These are phyloP conservation scores for Aspergillus unguis DNA, from an alignment of 2,329 filamentous ascomycete species.

Conservation along the genomic window DNA sequence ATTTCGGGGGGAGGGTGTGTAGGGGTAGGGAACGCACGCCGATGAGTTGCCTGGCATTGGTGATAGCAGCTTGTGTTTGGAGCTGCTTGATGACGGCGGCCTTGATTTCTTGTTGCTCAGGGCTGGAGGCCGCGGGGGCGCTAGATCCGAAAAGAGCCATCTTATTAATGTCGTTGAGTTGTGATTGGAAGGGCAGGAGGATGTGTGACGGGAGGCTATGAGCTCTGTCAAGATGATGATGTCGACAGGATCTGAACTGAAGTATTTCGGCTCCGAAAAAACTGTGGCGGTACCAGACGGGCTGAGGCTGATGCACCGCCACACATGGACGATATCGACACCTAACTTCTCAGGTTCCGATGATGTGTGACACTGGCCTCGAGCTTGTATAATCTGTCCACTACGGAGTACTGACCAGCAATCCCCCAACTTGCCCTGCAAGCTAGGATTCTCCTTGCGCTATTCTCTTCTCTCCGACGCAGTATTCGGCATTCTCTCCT, in stretches of 20 bases:
- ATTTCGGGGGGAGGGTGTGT: background rate
- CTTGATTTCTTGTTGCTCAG: slow-evolving; percentile 41
- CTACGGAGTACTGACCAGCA: slow-evolving; percentile 6
- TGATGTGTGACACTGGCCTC: background rate
- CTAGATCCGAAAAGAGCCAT: slow-evolving; percentile 43
- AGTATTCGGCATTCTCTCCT: slow-evolving; percentile 11
- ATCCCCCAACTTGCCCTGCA: background rate
- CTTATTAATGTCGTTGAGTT: slow-evolving; percentile 2
- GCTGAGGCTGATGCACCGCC: slow-evolving; percentile 23
- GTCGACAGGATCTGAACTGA: slow-evolving; percentile 11
- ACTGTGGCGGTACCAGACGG: background rate
- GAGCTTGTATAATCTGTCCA: slow-evolving; percentile 14
- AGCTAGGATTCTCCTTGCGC: background rate
- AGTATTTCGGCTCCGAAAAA: background rate
- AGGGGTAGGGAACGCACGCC: slow-evolving; percentile 51
- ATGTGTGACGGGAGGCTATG: background rate
- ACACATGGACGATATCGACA: slow-evolving; percentile 21
- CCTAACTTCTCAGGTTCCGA: slow-evolving; percentile 15
- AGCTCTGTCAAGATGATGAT: slow-evolving; percentile 1
- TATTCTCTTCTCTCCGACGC: slow-evolving; percentile 2
- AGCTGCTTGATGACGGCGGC: slow-evolving; percentile 62
- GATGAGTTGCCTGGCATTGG: slow-evolving; percentile 68
- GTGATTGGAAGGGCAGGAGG: background rate
- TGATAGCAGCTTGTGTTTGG: slow-evolving; percentile 61
- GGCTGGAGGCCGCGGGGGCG: slow-evolving; percentile 23